Conservation (phyloP, 169 alveolate species). For the Condylostoma magnum region DNA sequence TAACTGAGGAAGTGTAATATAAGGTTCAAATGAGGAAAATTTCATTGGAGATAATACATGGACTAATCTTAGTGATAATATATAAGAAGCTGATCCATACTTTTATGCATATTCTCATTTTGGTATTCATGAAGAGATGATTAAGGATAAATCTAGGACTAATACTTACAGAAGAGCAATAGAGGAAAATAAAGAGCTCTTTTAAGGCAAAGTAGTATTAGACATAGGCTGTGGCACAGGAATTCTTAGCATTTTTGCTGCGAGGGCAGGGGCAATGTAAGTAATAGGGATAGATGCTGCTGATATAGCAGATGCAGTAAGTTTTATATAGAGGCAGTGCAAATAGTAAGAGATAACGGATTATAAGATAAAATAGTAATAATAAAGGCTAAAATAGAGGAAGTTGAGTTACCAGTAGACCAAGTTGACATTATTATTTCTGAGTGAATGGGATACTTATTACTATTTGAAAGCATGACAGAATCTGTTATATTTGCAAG, state of each 20-base stretch:
- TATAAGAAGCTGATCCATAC: slow-evolving; percentile 81
- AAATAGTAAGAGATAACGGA: slow-evolving; percentile 89
- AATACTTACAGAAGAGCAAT: slow-evolving; percentile 91
- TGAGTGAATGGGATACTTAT: slow-evolving; percentile 99
- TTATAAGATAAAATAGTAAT: slow-evolving; percentile 89
- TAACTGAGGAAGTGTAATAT: too few species aligned
- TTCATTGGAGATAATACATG: neutral
- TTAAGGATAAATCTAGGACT: slow-evolving; percentile 96
- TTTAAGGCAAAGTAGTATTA: slow-evolving; percentile 94
- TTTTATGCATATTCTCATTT: slow-evolving; percentile 95
- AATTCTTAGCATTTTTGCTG: slow-evolving; percentile 95
- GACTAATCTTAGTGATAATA: neutral
- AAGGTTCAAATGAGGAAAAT: neutral
- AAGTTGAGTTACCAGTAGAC: slow-evolving; percentile 92
- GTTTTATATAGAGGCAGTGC: slow-evolving; percentile 91
- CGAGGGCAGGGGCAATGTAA: slow-evolving; percentile 96
- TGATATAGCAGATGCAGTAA: slow-evolving; percentile 91
- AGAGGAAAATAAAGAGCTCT: slow-evolving; percentile 87
- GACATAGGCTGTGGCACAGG: slow-evolving; percentile 99
- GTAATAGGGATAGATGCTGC: slow-evolving; percentile 98
- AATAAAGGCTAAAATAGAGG: slow-evolving; percentile 96
- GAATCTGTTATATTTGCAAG: slow-evolving; percentile 96
- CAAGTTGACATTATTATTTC: slow-evolving; percentile 96
- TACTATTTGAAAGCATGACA: slow-evolving; percentile 96
- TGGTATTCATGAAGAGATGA: slow-evolving; percentile 97